Conservation (phyloP, 129 eudicot genomes). For the Flaveria robusta region DNA sequence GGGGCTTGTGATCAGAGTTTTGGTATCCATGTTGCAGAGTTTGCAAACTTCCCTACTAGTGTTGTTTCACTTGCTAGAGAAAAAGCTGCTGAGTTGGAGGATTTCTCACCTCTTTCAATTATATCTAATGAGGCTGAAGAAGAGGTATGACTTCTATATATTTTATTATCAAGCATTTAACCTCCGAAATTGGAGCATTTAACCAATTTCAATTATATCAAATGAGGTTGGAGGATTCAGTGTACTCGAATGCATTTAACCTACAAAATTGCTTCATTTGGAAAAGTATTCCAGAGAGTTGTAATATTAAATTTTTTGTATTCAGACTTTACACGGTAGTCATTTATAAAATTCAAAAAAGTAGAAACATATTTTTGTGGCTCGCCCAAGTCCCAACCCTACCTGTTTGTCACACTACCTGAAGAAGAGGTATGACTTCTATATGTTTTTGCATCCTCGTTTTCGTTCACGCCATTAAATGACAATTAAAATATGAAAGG, state of each 20-base stretch:
- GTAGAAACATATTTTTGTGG: background rate
- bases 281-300: background rate
- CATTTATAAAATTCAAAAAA: background rate
- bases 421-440: no score
- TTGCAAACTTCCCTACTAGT: constrained; percentile 90
- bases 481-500: no score
- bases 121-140: constrained; percentile 41
- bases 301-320: background rate
- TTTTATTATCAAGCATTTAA: background rate
- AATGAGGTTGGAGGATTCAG: no score
- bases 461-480: no score
- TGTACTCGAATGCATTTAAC: background rate
- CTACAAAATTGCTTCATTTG: background rate
- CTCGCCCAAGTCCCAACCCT: background rate
- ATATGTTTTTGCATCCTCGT: no score
- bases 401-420: background rate
- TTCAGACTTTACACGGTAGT: background rate
- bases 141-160: constrained; percentile 43
- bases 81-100: constrained; percentile 97
- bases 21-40: constrained; percentile 98
- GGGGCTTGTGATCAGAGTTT: constrained; percentile 99
- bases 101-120: constrained; percentile 64
- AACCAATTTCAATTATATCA: no score
- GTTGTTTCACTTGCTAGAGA: constrained; percentile 95
- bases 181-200: background rate